Evolutionary conservation across 345 rosid genomes (phyloP), one percentile per base, ranked within the genome.

Genomic region (Rubroshorea leprosula): DNA sequence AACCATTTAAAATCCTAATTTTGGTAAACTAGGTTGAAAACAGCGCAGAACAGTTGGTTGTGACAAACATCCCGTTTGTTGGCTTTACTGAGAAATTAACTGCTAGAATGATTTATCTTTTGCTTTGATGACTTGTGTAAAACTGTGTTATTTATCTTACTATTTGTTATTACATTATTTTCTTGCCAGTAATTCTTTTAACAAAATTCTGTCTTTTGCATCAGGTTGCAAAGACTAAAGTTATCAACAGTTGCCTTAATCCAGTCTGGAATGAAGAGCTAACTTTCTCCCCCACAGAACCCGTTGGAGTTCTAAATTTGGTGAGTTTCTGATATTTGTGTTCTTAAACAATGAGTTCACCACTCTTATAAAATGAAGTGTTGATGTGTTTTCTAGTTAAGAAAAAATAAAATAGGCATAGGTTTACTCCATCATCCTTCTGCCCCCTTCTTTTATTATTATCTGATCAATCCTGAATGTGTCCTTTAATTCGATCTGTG

Each of bases 241-340:
- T 89, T 56, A 89, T 89, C 62, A 83, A 84, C 55, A 82, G 96
- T 60, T 86, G 97, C 74, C 87, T 93, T 49, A 86, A 93, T 71
- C 99, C 99, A 1, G 84, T 85, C 51, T 93, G 99, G 99, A 86
- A 93, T 51, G 97, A 93, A 80, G 94, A 86, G 72, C 82, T 83
- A 19, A 83, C 68, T 71, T 80, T 93, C 72, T 70, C 85, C 64
- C 81, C 89, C 43, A 68, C 74, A 21, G 96, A 87, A 57, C 90
- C 99, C 46, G 73, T 75, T 27, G 88, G 84, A 62, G 68, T 69
- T 72, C 73, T 93, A 23, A 57, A 55, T 49, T 61, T 93, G 81
- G 96, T 89, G 68, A 55, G 77, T 60, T 57, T 23, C 35, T 46
- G 23, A 47, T 64, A 46, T 56, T 45, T 27, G 6, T 27, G 29